Evolutionary conservation across 352 stramenopile genomes (phyloP).

Genomic region (Phytopythium litorale): DNA sequence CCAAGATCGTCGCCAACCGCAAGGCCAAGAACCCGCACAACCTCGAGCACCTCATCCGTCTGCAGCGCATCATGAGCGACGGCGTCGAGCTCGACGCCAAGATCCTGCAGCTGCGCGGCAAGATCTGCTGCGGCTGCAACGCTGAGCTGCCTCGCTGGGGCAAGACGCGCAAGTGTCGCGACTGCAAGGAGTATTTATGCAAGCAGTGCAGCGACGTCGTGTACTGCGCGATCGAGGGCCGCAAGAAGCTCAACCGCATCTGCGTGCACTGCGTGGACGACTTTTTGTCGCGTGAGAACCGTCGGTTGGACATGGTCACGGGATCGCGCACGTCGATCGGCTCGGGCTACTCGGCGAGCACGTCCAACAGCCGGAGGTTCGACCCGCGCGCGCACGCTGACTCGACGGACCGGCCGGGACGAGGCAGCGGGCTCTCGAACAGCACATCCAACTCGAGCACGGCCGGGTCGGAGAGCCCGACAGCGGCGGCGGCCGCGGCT

Average conservation of each 20-base stretch:
- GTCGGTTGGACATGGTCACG: conserved; percentile 22
- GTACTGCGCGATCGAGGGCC: conserved; percentile 54
- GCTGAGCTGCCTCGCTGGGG: conserved; percentile 45
- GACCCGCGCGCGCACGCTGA: neutral
- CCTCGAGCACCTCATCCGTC: conserved; percentile 58
- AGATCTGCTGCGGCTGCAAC: conserved; percentile 44
- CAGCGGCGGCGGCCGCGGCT: neutral
- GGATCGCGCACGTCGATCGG: conserved; percentile 21
- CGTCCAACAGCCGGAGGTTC: conserved; percentile 12
- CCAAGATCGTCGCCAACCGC: conserved; percentile 46
- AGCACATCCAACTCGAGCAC: conserved; percentile 25
- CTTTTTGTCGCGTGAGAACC: conserved; percentile 21
- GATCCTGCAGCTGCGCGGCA: conserved; percentile 24
- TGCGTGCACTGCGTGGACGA: conserved; percentile 58
- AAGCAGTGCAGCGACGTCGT: conserved; percentile 61
- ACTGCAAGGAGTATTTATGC: conserved; percentile 54
- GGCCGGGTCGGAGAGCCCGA: conserved; percentile 19
- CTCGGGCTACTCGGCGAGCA: conserved; percentile 15
- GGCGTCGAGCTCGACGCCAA: conserved; percentile 46
- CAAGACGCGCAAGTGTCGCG: conserved; percentile 38
- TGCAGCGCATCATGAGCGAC: conserved; percentile 48
- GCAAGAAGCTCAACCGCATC: conserved; percentile 68
- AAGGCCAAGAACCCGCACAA: conserved; percentile 61
- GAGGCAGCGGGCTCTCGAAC: conserved; percentile 14
- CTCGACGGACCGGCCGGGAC: neutral